Evolutionary conservation across 192 early-diverging fungal species (phyloP).

Genomic region (Backusella mclennaniae): DNA sequence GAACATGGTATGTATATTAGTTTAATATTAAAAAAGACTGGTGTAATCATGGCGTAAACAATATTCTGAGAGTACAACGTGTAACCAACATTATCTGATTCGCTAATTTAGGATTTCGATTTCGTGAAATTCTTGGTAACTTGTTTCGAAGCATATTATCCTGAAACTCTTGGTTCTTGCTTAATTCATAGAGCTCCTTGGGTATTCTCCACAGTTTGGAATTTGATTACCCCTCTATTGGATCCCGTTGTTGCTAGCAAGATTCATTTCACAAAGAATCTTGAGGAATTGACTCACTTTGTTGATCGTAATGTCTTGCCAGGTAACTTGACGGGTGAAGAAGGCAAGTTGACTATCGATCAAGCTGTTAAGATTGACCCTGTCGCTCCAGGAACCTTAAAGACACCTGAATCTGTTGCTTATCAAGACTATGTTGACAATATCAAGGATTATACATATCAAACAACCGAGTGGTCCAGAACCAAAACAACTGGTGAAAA

Average conservation of each 20-base stretch:
- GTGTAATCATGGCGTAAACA: neutral
- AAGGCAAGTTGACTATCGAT: neutral
- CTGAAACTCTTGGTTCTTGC: constrained; percentile 79
- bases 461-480: constrained; percentile 15
- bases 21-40: neutral
- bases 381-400: neutral
- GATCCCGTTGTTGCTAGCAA: constrained; percentile 93
- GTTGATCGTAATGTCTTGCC: constrained; percentile 63
- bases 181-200: constrained; percentile 88
- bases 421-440: constrained; percentile 12
- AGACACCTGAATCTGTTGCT: neutral
- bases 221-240: constrained; percentile 75
- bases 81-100: neutral
- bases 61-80: neutral
- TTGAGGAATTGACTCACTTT: constrained; percentile 60
- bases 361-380: neutral
- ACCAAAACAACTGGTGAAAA: neutral
- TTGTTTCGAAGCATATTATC: constrained; percentile 88
- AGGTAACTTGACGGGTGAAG: constrained; percentile 53
- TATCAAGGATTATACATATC: neutral
- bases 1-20: constrained; percentile 52
- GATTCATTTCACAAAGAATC: constrained; percentile 68
- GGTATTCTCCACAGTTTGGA: constrained; percentile 86
- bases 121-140: constrained; percentile 76
- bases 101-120: constrained; percentile 57